Percentiles rank a stretch among this genome's conserved stretches.
phyloP scores from a whole-genome alignment of 2,329 filamentous ascomycete genomes.

The Diaporthe nobilis region DNA sequence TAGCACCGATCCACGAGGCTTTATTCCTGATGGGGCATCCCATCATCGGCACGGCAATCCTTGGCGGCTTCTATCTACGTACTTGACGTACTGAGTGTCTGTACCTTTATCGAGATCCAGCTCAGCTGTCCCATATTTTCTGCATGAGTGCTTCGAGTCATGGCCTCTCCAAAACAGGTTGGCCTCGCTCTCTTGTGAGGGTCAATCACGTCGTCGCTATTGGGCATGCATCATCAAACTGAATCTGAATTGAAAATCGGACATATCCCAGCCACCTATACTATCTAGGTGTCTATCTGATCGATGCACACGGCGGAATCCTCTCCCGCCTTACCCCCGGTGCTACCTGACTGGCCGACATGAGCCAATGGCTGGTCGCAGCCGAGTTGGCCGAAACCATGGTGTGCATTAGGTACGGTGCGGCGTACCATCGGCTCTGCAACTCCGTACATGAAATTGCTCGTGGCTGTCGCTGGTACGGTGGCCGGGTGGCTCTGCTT shows the following conservation, averaged over 20 bases:
- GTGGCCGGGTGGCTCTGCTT: not conserved
- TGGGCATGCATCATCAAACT: constrained; percentile 7
- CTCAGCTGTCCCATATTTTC: not conserved
- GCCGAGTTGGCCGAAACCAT: not conserved
- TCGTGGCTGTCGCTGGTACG: constrained; percentile 14
- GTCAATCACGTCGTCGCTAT: not conserved
- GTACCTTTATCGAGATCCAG: constrained; percentile 12
- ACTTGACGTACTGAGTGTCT: not conserved
- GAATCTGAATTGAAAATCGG: not conserved
- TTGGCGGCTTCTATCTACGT: not conserved
- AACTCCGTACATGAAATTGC: not conserved
- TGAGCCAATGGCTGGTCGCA: not conserved
- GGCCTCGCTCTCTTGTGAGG: not conserved
- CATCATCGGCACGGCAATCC: constrained; percentile 61
- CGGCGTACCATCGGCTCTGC: constrained; percentile 10
- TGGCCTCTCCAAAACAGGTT: constrained; percentile 8
- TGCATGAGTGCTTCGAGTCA: not conserved
- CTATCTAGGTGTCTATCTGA: not conserved
- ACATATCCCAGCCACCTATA: not conserved
- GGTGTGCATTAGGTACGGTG: constrained; percentile 16
- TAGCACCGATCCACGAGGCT: constrained; percentile 14
- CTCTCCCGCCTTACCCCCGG: constrained; percentile 13
- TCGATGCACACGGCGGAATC: constrained; percentile 25
- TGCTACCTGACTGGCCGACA: not conserved
- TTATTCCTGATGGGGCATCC: constrained; percentile 9